These are phyloP conservation scores for Colletotrichum noveboracense DNA, from an alignment of 2,329 filamentous ascomycete species.

Conservation along the genomic window DNA sequence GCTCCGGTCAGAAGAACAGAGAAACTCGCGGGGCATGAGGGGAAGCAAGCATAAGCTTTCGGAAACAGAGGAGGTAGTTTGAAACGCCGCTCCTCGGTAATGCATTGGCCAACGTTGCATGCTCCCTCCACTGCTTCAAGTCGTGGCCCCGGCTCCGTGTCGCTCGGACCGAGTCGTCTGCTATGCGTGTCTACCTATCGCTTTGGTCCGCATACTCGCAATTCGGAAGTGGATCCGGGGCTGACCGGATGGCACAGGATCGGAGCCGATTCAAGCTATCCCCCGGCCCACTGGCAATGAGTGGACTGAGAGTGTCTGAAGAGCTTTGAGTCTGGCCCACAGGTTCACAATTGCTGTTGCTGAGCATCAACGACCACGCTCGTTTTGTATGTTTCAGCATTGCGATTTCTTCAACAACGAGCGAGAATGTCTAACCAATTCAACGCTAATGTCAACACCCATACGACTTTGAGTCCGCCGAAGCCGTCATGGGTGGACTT, in stretches of 20 bases:
- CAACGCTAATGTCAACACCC: not conserved
- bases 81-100: not conserved
- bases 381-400: not conserved
- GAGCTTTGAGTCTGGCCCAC: not conserved
- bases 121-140: not conserved
- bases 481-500: constrained; percentile 2
- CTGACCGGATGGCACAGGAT: not conserved
- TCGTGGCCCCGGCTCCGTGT: not conserved
- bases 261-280: not conserved
- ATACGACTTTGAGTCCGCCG: not conserved
- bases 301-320: not conserved
- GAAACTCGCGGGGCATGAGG: not conserved
- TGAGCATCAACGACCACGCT: not conserved
- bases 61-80: not conserved
- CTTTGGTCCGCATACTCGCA: not conserved
- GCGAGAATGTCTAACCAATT: not conserved
- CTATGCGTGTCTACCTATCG: not conserved
- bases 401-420: not conserved
- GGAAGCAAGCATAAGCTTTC: not conserved
- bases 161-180: not conserved
- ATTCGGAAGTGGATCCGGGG: not conserved
- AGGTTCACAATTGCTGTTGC: not conserved
- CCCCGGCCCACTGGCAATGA: not conserved
- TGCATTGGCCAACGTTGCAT: not conserved
- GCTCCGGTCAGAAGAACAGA: not conserved